These are phyloP conservation scores for Viola odorata DNA, from an alignment of 345 rosid genomes.

Conservation along the genomic window DNA sequence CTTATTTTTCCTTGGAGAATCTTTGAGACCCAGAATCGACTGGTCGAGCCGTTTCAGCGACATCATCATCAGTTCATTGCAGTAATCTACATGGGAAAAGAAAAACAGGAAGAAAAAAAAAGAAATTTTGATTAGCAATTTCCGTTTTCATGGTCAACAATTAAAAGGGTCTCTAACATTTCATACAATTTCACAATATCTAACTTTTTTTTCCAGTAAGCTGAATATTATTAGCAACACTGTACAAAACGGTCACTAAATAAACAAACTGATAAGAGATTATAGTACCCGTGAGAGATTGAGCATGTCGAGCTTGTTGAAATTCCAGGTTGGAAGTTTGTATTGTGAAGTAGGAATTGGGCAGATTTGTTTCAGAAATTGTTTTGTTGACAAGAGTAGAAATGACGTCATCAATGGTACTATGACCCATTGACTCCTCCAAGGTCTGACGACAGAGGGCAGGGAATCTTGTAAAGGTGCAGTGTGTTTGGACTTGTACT, in stretches of 20 bases:
- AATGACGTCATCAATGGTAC: constrained; percentile 24
- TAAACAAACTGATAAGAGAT: no score
- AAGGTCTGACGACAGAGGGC: constrained; percentile 50
- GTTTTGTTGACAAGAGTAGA: constrained; percentile 59
- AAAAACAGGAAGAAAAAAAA: not conserved
- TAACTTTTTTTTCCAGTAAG: no score
- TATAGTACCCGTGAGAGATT: constrained; percentile 36
- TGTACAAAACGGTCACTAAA: no score
- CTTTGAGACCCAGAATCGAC: constrained; percentile 39
- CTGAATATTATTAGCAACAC: no score
- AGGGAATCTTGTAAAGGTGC: constrained; percentile 52
- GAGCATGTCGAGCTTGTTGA: constrained; percentile 21
- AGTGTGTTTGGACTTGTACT: constrained; percentile 28
- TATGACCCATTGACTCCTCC: constrained; percentile 12
- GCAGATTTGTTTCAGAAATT: constrained; percentile 39
- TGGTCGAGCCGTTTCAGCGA: constrained; percentile 49
- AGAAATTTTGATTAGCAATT: not conserved
- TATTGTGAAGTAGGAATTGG: constrained; percentile 27
- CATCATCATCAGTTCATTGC: constrained; percentile 47
- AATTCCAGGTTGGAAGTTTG: constrained; percentile 17
- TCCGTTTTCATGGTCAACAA: not conserved
- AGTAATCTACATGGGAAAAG: constrained; percentile 33
- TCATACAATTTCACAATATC: no score
- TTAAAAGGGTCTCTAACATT: no score
- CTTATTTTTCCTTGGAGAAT: constrained; percentile 33